These are phyloP conservation scores for Catharanthus roseus DNA, from an alignment of 257 asterid genomes.

Conservation along the genomic window DNA sequence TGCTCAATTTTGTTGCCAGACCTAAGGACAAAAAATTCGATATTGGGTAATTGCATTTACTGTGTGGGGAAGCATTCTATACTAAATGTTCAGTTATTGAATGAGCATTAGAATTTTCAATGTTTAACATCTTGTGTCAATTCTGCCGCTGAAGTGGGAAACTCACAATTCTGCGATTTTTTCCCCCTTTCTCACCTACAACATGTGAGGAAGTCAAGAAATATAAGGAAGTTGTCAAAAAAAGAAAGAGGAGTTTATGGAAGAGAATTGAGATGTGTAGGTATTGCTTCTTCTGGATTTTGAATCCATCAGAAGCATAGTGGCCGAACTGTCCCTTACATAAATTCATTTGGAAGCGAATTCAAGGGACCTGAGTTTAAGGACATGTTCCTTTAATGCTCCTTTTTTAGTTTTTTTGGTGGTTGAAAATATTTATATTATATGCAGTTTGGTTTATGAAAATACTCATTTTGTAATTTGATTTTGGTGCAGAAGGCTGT, in stretches of 20 bases:
- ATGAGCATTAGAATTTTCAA: not conserved
- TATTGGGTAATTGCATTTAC: not conserved
- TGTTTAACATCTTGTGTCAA: no score
- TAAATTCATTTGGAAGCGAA: no score
- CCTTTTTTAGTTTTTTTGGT: not conserved
- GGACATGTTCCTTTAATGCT: not conserved
- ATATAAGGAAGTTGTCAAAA: no score
- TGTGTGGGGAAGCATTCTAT: not conserved
- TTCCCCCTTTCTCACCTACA: no score
- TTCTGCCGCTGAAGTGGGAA: no score
- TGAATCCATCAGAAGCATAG: no score
- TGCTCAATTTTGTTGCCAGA: not conserved
- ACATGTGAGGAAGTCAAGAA: no score
- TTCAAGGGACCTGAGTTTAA: not conserved
- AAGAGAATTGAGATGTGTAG: no score
- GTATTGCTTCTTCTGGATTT: no score
- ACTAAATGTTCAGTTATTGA: not conserved
- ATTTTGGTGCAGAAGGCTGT: conserved; percentile 42
- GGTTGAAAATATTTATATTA: not conserved
- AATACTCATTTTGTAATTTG: not conserved
- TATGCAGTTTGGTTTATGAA: not conserved
- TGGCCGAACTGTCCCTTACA: no score
- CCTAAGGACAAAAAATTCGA: not conserved
- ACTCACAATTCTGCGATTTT: no score
- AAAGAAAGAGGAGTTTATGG: no score